Base-by-base conservation (phyloP, 805 yeast species). In the Spathaspora sp. region DNA sequence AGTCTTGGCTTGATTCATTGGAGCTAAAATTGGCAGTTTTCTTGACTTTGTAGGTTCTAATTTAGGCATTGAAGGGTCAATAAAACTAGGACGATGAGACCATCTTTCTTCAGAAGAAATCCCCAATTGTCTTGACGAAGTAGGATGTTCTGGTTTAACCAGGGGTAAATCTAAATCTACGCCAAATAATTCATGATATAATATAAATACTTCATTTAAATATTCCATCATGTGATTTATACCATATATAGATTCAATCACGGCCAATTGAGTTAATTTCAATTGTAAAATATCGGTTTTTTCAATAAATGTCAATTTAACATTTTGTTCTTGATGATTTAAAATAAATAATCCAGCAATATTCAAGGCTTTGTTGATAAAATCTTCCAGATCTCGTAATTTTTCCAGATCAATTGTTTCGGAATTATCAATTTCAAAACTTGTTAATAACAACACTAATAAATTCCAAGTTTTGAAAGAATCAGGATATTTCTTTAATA, bases 221-320 rank as follows among this genome's bases (percentile, higher is more conserved):
- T 76, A 72, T 42, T 85, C 89, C 53, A 89, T 64, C 0, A 90
- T 82, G 43, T 79, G 63, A 28, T 76, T 71, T 0, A 77, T 67
- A 6, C 90, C 93, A 51, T 79, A 74, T 3, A 80, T 70, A 5
- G 81, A 75, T 59, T 87, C 91, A 49, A 82, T 69, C n/a, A 89
- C 70, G 1, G 89, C 82, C 38, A 90, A 69, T 59, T 86, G 89
- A 0, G 96, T 86, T 67, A 87, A 75, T 58, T 87, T 87, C 63
- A 90, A 74, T 62, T 89, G 88, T 49, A 85, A 62, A 51, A 83
- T 77, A 52, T 78, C 83, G 68, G 78, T 70, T 59, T 78, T 72
- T 43, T 66, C 61, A 32, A 62, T 65, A 7, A 59, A 47, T 3
- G 70, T 60, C 26, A 72, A 54, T 18, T 60, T 57, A 9, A 59